phyloP scores from a whole-genome alignment of 805 yeast species.

The Yamadazyma sp. region DNA sequence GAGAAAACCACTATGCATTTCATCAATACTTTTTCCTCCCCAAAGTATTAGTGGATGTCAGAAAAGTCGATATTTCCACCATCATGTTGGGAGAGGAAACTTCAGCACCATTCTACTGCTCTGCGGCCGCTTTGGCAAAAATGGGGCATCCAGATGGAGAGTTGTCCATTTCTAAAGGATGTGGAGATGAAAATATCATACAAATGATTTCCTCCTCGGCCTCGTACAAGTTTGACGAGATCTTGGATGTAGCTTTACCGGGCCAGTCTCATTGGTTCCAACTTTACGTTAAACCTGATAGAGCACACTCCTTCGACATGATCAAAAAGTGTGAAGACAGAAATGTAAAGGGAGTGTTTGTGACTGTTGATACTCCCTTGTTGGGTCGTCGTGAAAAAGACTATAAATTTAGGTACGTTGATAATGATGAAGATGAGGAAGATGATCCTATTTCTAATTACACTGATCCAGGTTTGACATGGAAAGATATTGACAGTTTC shows the following conservation, averaged over 20 bases:
- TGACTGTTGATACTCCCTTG: constrained; percentile 57
- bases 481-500: constrained; percentile 50
- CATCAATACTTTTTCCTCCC: constrained; percentile 86
- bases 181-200: constrained; percentile 39
- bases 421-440: constrained; percentile 27
- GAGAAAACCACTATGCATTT: constrained; percentile 86
- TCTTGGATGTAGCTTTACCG: constrained; percentile 26
- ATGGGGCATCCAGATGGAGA: constrained; percentile 48
- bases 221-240: constrained; percentile 42
- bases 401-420: constrained; percentile 32
- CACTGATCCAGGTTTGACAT: constrained; percentile 17
- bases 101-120: constrained; percentile 46
- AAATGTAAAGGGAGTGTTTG: constrained; percentile 47
- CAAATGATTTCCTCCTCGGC: constrained; percentile 51
- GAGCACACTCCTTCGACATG: constrained; percentile 28
- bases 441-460: constrained; percentile 13
- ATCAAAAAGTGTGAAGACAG: constrained; percentile 39
- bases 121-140: constrained; percentile 48
- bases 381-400: constrained; percentile 57
- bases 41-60: constrained; percentile 70
- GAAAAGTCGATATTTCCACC: constrained; percentile 63
- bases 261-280: constrained; percentile 47
- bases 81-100: constrained; percentile 34
- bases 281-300: constrained; percentile 44
- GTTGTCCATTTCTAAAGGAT: constrained; percentile 39